A percentile compares a stretch with the other conserved stretches of the same genome.
These are phyloP conservation scores for Geosmithia morbida DNA, from an alignment of 2,329 filamentous ascomycete genomes.

Conservation along the genomic window DNA sequence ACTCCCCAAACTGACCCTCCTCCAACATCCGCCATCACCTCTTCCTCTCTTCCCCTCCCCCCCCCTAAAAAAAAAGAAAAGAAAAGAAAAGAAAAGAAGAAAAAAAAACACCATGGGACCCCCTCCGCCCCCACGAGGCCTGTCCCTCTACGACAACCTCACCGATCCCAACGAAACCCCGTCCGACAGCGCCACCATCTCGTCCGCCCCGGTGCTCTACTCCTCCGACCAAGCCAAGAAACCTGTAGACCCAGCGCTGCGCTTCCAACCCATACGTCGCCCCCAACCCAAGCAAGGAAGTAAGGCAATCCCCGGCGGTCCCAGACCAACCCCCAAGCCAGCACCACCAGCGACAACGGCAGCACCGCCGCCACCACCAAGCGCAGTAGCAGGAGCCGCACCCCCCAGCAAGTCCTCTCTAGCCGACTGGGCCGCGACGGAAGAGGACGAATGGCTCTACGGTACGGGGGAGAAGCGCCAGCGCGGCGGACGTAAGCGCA, in stretches of 20 bases:
- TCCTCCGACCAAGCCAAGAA: constrained; percentile 28
- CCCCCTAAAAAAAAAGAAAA: too few relatives aligned
- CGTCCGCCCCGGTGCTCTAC: constrained; percentile 61
- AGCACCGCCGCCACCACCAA: constrained; percentile 13
- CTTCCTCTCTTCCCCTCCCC: too few relatives aligned
- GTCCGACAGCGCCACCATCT: constrained; percentile 49
- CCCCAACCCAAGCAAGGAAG: constrained; percentile 46
- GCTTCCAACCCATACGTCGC: constrained; percentile 77
- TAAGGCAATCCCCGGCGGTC: constrained; percentile 44
- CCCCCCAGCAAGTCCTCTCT: constrained; percentile 45
- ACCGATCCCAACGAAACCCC: constrained; percentile 43
- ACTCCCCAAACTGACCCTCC: too few relatives aligned
- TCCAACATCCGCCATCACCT: too few relatives aligned
- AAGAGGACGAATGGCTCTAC: constrained; percentile 73
- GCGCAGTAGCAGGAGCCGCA: constrained; percentile 17
- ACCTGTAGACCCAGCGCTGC: constrained; percentile 45
- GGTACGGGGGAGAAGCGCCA: constrained; percentile 48
- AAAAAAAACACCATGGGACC: constrained; percentile 6
- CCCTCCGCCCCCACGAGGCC: constrained; percentile 26
- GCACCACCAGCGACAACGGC: constrained; percentile 12
- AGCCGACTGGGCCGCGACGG: constrained; percentile 66
- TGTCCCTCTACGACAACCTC: constrained; percentile 77
- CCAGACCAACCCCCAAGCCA: constrained; percentile 21
- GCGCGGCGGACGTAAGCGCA: constrained; percentile 65
- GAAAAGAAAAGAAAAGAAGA: too few relatives aligned